These are phyloP conservation scores for Spinellus fusiger DNA, from an alignment of 192 early-diverging fungal species.

Conservation along the genomic window DNA sequence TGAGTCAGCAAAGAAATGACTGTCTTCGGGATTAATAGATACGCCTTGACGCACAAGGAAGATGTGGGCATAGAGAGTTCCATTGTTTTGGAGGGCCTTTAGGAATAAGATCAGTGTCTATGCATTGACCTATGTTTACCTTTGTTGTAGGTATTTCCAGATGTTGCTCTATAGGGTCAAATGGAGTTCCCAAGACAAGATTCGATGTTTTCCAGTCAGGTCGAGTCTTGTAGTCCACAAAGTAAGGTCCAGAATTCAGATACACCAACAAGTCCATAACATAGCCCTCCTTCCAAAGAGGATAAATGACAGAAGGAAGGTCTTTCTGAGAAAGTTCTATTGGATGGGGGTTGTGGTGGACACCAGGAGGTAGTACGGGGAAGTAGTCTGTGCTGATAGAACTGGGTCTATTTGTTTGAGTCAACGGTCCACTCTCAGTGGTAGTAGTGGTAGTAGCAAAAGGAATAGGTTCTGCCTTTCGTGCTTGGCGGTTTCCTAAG, in stretches of 20 bases:
- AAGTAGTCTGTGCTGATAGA: slow-evolving; percentile 10
- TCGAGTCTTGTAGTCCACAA: slow-evolving; percentile 32
- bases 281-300: slow-evolving; percentile 17
- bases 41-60: slow-evolving; percentile 41
- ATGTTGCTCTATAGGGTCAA: slow-evolving; percentile 35
- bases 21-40: slow-evolving; percentile 34
- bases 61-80: slow-evolving; percentile 55
- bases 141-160: slow-evolving; percentile 38
- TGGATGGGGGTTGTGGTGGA: slow-evolving; percentile 21
- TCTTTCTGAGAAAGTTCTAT: not conserved
- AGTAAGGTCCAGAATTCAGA: slow-evolving; percentile 38
- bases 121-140: slow-evolving; percentile 18
- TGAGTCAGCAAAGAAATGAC: slow-evolving; percentile 32
- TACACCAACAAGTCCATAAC: slow-evolving; percentile 44
- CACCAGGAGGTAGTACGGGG: slow-evolving; percentile 11
- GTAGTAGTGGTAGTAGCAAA: not conserved
- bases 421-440: not conserved
- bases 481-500: not conserved
- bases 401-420: not conserved
- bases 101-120: not conserved
- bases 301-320: slow-evolving; percentile 13
- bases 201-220: slow-evolving; percentile 36
- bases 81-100: slow-evolving; percentile 49
- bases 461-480: slow-evolving; percentile 1
- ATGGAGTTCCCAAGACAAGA: slow-evolving; percentile 36